A percentile compares a stretch with the other conserved stretches of the same genome.
Evolutionary conservation across 2,329 filamentous ascomycete species (phyloP).

Genomic region (Epichloe coenophiala): DNA sequence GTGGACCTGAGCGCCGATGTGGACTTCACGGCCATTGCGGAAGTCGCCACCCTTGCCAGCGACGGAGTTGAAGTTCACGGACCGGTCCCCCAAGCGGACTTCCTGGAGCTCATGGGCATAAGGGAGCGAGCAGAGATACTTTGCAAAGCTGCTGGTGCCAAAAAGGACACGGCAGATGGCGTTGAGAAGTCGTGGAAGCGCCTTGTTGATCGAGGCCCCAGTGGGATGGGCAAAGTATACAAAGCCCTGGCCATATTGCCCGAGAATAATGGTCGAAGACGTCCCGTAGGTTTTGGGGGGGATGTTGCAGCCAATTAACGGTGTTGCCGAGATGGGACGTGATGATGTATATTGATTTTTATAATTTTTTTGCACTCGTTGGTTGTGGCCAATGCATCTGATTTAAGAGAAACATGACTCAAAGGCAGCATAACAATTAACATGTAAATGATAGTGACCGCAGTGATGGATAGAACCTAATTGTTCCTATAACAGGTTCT

Average conservation of each 20-base stretch:
- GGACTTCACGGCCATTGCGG: slow-evolving; percentile 78
- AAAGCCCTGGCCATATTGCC: slow-evolving; percentile 87
- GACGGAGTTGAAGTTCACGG: slow-evolving; percentile 83
- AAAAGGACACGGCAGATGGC: slow-evolving; percentile 38
- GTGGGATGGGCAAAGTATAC: slow-evolving; percentile 89
- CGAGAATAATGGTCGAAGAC: slow-evolving; percentile 56
- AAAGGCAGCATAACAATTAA: no score
- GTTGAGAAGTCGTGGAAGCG: slow-evolving; percentile 67
- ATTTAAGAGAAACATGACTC: no score
- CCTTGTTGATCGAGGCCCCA: slow-evolving; percentile 67
- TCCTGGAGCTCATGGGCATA: slow-evolving; percentile 72
- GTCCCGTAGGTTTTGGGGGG: slow-evolving; percentile 92
- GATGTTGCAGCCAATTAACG: slow-evolving; percentile 28
- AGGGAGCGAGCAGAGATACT: slow-evolving; percentile 60
- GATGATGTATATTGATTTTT: no score
- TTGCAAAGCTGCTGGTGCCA: slow-evolving; percentile 28
- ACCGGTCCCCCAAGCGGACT: slow-evolving; percentile 72
- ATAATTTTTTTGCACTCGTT: no score
- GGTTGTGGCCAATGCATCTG: no score
- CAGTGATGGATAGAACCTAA: no score
- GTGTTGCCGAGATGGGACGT: not conserved
- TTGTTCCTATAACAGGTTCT: no score
- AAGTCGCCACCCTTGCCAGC: slow-evolving; percentile 63
- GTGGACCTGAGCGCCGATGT: slow-evolving; percentile 90
- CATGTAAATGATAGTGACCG: no score